Base-by-base conservation (phyloP, 352 stramenopile genomes). In the Phytopythium chamaehyphon region DNA sequence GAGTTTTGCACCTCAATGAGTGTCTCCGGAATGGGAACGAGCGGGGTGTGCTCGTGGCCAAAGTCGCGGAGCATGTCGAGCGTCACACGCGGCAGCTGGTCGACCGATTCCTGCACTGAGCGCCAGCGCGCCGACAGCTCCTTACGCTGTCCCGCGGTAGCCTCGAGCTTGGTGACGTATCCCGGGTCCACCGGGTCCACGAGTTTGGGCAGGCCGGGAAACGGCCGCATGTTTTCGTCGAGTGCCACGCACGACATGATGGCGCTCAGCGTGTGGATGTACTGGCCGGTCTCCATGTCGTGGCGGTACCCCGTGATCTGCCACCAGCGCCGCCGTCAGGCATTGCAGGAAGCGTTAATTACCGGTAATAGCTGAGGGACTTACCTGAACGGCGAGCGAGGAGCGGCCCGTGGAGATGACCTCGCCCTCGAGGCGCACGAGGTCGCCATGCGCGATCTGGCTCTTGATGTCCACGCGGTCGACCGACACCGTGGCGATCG, bases 1-100 rank as follows among this genome's bases (percentile, higher is more conserved):
- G 68, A 86, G 59, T 86, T 87, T 39, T 86, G 76, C 42, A 89
- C 73, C 35, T 89, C 78, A 36, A 89, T 81, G 44, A 86, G 63
- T 54, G 73, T 89, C 44, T 84, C 73, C 2, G 68, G 66, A 37
- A 89, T 76, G 6, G 73, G 55, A 22, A 87, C 63, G 23, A 76
- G 73, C 19, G 74, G 57, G n/a, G 59, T 64, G 47, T 61, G 60
- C 3, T 57, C 46, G 33, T 75, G 76, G 33, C 69, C 40, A 46
- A 61, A 62, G 11, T 74, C 62, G 18, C 82, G 68, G 36, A 88
- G 73, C 78, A 86, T 89, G 33, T 86, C 73, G 2, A 64, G 59
- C 37, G 78, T 76, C 40, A 89, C 69, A 43, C 61, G 71, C 22
- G 78, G 69, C 58, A 89, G 54, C 26, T 82, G 54, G 33, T 89